A percentile compares a stretch with the other conserved stretches of the same genome.
Conservation (phyloP, 2,329 filamentous ascomycete species). For the Penicillium sp. region DNA sequence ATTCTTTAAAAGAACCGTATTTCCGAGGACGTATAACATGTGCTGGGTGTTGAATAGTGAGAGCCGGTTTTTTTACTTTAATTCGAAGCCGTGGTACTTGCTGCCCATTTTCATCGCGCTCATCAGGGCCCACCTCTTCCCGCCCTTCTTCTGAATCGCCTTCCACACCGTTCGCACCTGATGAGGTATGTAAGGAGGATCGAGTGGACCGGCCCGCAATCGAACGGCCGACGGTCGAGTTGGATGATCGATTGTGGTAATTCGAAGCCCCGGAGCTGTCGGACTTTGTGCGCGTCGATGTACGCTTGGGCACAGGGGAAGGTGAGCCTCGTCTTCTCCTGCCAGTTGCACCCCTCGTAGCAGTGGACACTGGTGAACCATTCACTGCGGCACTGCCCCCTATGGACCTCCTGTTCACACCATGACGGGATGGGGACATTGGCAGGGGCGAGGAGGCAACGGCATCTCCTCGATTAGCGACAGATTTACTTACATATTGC, state of each 20-base stretch:
- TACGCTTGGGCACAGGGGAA: conserved; percentile 33
- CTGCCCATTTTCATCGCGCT: conserved; percentile 30
- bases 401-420: conserved; percentile 36
- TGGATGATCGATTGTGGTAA: conserved; percentile 24
- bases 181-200: conserved; percentile 31
- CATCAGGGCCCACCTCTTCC: conserved; percentile 17
- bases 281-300: conserved; percentile 35
- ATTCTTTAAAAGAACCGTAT: conserved; percentile 64
- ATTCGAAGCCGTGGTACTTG: conserved; percentile 48
- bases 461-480: conserved; percentile 30
- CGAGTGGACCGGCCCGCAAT: conserved; percentile 29
- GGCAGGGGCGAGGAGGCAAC: conserved; percentile 39
- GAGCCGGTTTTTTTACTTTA: conserved; percentile 56
- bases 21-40: conserved; percentile 53
- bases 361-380: conserved; percentile 33
- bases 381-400: conserved; percentile 37
- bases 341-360: conserved; percentile 28
- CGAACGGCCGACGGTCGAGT: conserved; percentile 28
- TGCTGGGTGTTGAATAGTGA: conserved; percentile 57
- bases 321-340: conserved; percentile 32
- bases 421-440: conserved; percentile 33
- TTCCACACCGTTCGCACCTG: conserved; percentile 10
- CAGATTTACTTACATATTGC: conserved; percentile 37
- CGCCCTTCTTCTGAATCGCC: conserved; percentile 19
- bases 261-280: conserved; percentile 32